Conservation (phyloP, 1,284 basidiomycete species). For the Cryptococcus floricola region DNA sequence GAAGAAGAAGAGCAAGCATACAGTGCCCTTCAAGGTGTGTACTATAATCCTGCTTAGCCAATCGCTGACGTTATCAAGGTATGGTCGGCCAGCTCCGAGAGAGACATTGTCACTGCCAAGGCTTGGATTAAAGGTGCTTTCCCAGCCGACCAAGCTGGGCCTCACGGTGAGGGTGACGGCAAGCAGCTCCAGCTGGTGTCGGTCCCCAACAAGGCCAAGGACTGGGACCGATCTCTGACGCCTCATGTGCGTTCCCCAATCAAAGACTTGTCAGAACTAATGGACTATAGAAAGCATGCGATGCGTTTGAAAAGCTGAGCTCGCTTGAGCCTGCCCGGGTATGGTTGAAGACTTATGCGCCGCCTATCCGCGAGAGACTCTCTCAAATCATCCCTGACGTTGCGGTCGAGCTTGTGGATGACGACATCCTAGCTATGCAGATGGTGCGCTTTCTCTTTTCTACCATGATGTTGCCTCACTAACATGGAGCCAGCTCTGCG, state of each 20-base stretch:
- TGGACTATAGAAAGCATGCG: conserved; percentile 48
- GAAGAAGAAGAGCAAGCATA: conserved; percentile 14
- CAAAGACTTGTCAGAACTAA: neutral
- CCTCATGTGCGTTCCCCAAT: conserved; percentile 42
- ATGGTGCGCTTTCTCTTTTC: conserved; percentile 37
- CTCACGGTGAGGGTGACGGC: conserved; percentile 48
- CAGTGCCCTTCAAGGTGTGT: conserved; percentile 25
- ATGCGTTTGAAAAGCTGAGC: conserved; percentile 47
- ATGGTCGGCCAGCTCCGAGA: conserved; percentile 47
- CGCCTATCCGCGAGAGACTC: conserved; percentile 35
- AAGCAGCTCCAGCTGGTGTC: conserved; percentile 47
- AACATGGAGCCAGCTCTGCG: conserved; percentile 34
- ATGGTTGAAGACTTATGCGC: conserved; percentile 46
- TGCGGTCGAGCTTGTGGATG: conserved; percentile 34
- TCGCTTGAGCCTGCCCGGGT: conserved; percentile 45
- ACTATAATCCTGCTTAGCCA: too few species aligned
- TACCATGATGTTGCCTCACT: neutral
- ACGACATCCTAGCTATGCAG: conserved; percentile 48
- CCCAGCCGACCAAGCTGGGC: conserved; percentile 47
- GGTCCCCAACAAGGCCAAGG: conserved; percentile 49
- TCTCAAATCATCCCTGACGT: conserved; percentile 26
- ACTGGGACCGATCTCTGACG: conserved; percentile 48
- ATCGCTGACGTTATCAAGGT: conserved; percentile 4
- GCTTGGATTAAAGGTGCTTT: conserved; percentile 50
- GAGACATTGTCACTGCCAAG: conserved; percentile 50